A percentile compares a stretch with the other conserved stretches of the same genome.
Evolutionary conservation across 805 yeast species (phyloP).

Genomic region (Starmerella khaoyaiensis): DNA sequence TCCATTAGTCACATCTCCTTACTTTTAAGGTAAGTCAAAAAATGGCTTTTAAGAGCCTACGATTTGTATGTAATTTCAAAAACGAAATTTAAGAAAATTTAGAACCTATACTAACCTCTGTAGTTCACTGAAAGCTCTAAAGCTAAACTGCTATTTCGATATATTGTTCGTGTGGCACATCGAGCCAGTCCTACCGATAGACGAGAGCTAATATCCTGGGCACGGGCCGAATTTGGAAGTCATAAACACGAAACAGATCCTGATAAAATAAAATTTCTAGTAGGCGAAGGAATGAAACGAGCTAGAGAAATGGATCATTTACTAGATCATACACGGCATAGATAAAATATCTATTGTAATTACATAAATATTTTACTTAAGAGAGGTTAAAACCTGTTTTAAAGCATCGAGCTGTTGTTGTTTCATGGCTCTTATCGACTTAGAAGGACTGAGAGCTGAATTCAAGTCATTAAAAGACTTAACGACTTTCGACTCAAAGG

Average conservation of each 20-base stretch:
- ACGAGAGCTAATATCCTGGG: conserved; percentile 26
- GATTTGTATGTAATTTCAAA: conserved; percentile 16
- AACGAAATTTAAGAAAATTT: not conserved
- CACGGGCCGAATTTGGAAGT: conserved; percentile 26
- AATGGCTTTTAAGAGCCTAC: conserved; percentile 17
- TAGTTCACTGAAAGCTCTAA: conserved; percentile 29
- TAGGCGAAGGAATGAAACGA: conserved; percentile 27
- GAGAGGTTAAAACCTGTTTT: not conserved
- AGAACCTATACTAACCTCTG: conserved; percentile 6
- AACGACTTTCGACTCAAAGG: not conserved
- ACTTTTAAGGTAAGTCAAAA: not conserved
- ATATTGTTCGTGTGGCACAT: conserved; percentile 25
- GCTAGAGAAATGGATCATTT: conserved; percentile 24
- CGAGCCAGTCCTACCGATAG: conserved; percentile 21
- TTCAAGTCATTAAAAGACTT: not conserved
- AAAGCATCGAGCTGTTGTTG: conserved; percentile 4
- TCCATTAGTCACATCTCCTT: not conserved
- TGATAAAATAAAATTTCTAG: conserved; percentile 25
- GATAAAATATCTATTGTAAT: not conserved
- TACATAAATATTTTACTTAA: not conserved
- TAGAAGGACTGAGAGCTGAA: not conserved
- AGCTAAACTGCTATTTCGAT: conserved; percentile 27
- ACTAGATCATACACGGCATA: conserved; percentile 10
- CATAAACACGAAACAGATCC: conserved; percentile 25
- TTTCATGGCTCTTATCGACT: conserved; percentile 1